These are phyloP conservation scores for Xanthoceras sorbifolium DNA, from an alignment of 345 rosid genomes.

Conservation along the genomic window DNA sequence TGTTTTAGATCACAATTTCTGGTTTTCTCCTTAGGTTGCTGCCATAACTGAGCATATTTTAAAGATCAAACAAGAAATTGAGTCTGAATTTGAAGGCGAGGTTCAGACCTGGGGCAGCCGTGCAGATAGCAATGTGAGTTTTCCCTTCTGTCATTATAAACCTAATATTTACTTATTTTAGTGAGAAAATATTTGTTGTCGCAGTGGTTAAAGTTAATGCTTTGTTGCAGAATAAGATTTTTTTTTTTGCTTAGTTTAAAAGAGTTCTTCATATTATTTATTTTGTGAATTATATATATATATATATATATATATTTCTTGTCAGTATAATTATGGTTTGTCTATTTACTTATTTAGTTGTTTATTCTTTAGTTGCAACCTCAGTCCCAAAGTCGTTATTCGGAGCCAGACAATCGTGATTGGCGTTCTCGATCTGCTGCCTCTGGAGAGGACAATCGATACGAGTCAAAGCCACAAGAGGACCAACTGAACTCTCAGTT, in stretches of 20 bases:
- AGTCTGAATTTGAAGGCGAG: slow-evolving; percentile 60
- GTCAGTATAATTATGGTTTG: not conserved
- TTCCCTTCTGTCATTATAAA: not conserved
- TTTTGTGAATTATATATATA: not conserved
- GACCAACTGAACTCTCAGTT: slow-evolving; percentile 50
- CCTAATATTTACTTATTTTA: not conserved
- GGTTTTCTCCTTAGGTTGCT: slow-evolving; percentile 30
- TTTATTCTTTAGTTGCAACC: slow-evolving; percentile 29
- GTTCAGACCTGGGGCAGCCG: slow-evolving; percentile 60
- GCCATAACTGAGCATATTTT: slow-evolving; percentile 59
- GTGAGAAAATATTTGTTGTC: not conserved
- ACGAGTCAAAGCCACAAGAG: slow-evolving; percentile 42
- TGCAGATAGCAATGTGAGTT: slow-evolving; percentile 60
- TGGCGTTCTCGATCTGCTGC: slow-evolving; percentile 65
- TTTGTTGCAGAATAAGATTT: not conserved
- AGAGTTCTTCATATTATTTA: not conserved
- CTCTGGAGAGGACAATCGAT: slow-evolving; percentile 51
- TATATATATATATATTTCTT: not conserved
- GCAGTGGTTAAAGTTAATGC: not conserved
- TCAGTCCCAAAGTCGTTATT: slow-evolving; percentile 48
- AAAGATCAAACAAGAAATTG: slow-evolving; percentile 63
- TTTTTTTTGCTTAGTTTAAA: slow-evolving; percentile 2
- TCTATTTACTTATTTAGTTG: not conserved
- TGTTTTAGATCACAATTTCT: slow-evolving; percentile 10
- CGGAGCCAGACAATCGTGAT: slow-evolving; percentile 75